Conservation (phyloP, 208 protist genomes). For the Endotrypanum monterogeii region DNA sequence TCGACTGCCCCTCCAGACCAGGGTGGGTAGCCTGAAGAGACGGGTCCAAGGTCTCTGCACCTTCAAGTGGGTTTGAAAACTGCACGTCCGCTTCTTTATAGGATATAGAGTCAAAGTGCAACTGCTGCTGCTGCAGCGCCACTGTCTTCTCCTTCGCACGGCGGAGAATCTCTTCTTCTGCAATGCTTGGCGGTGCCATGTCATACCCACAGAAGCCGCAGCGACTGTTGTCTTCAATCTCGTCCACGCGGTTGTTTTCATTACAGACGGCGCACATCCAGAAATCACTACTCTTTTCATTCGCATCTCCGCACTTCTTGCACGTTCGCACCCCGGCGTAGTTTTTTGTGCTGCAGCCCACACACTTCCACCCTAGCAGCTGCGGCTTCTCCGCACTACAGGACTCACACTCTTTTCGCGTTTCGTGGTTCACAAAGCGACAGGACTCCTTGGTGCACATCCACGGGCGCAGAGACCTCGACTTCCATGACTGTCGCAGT, state of each 20-base stretch:
- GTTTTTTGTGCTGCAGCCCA: conserved; percentile 62
- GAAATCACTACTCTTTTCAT: conserved; percentile 53
- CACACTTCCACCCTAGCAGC: conserved; percentile 80
- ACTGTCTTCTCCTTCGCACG: conserved; percentile 40
- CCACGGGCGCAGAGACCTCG: conserved; percentile 53
- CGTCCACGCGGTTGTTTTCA: conserved; percentile 89
- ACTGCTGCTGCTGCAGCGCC: conserved; percentile 45
- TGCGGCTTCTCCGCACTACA: conserved; percentile 66
- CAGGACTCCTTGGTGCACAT: conserved; percentile 83
- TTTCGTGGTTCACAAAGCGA: conserved; percentile 51
- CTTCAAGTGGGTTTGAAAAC: conserved; percentile 52
- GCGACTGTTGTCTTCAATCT: conserved; percentile 83
- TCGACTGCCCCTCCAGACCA: background rate
- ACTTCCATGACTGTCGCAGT: conserved; percentile 68
- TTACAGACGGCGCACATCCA: conserved; percentile 87
- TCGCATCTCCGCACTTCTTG: conserved; percentile 54
- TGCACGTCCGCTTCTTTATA: conserved; percentile 67
- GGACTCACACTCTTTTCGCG: conserved; percentile 37
- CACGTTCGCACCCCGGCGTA: conserved; percentile 77
- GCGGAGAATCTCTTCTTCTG: conserved; percentile 53
- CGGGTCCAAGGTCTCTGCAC: conserved; percentile 32
- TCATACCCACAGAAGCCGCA: conserved; percentile 89
- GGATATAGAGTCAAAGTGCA: conserved; percentile 66
- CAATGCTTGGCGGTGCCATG: conserved; percentile 74
- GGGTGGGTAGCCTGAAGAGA: conserved; percentile 1